Conservation (phyloP, 805 yeast genomes). For the Candida glaebosa region DNA sequence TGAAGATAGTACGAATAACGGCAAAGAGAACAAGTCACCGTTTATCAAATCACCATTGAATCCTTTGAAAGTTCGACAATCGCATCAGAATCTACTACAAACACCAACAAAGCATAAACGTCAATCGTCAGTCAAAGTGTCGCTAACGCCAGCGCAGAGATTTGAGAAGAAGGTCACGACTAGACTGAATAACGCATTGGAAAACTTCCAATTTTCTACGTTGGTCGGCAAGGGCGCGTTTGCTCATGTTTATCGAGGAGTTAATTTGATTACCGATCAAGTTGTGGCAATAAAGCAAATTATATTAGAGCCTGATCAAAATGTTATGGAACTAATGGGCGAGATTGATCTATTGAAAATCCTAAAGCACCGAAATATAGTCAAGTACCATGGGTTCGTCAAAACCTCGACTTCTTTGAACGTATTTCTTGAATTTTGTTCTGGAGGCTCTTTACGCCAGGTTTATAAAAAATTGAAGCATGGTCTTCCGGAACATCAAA, state of each 20-base stretch:
- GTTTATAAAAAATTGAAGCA: constrained; percentile 46
- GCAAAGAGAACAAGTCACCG: constrained; percentile 18
- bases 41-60: constrained; percentile 15
- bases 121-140: constrained; percentile 33
- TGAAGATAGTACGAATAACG: not conserved
- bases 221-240: constrained; percentile 88
- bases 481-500: constrained; percentile 53
- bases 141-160: constrained; percentile 51
- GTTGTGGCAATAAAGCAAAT: constrained; percentile 81
- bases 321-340: constrained; percentile 49
- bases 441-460: constrained; percentile 63
- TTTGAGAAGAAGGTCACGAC: constrained; percentile 41
- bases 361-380: constrained; percentile 63
- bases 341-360: constrained; percentile 66
- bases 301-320: constrained; percentile 48
- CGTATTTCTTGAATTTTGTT: constrained; percentile 59
- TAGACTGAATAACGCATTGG: constrained; percentile 39
- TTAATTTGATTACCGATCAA: constrained; percentile 60
- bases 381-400: constrained; percentile 65
- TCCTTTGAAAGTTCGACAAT: not conserved
- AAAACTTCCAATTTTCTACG: constrained; percentile 51
- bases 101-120: constrained; percentile 19
- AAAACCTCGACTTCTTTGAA: constrained; percentile 50
- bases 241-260: constrained; percentile 79
- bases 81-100: not conserved